Conservation (phyloP, 371 early-diverging fungal species). For the Syncephalastrum sp. region DNA sequence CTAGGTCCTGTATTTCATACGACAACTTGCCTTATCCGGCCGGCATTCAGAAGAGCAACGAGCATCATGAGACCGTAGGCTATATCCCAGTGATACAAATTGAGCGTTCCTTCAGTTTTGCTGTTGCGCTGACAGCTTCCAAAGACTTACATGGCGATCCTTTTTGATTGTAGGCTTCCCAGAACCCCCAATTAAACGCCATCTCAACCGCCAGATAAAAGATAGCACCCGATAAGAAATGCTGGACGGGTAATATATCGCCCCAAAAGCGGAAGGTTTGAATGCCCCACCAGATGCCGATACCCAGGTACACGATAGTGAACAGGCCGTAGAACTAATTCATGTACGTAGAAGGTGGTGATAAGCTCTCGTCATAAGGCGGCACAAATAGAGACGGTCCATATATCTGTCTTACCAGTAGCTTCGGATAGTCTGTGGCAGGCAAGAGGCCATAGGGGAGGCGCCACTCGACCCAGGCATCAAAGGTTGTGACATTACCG, state of each 20-base stretch:
- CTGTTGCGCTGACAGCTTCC: neutral
- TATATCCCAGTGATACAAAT: neutral
- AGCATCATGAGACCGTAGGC: neutral
- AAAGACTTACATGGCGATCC: slow-evolving; percentile 55
- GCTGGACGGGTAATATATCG: slow-evolving; percentile 86
- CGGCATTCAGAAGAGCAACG: neutral
- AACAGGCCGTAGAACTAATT: slow-evolving; percentile 67
- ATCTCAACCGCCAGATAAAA: slow-evolving; percentile 84
- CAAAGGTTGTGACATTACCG: slow-evolving; percentile 31
- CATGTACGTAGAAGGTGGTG: neutral
- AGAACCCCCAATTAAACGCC: slow-evolving; percentile 87
- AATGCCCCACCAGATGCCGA: slow-evolving; percentile 76
- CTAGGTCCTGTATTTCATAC: neutral
- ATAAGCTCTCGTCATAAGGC: no score
- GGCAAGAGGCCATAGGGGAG: slow-evolving; percentile 84
- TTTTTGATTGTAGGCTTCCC: slow-evolving; percentile 71
- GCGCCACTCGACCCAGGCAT: slow-evolving; percentile 59
- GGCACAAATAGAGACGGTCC: no score
- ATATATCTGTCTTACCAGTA: slow-evolving; percentile 47
- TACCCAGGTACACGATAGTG: slow-evolving; percentile 65
- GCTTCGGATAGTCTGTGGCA: slow-evolving; percentile 82
- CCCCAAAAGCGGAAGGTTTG: slow-evolving; percentile 76
- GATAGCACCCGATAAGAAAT: slow-evolving; percentile 82
- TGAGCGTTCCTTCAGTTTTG: neutral
- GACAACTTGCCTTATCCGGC: neutral